Percentiles rank a stretch among this genome's conserved stretches.
Evolutionary conservation across 352 stramenopile genomes (phyloP).

Genomic region (Hyaloperonospora brassicae): DNA sequence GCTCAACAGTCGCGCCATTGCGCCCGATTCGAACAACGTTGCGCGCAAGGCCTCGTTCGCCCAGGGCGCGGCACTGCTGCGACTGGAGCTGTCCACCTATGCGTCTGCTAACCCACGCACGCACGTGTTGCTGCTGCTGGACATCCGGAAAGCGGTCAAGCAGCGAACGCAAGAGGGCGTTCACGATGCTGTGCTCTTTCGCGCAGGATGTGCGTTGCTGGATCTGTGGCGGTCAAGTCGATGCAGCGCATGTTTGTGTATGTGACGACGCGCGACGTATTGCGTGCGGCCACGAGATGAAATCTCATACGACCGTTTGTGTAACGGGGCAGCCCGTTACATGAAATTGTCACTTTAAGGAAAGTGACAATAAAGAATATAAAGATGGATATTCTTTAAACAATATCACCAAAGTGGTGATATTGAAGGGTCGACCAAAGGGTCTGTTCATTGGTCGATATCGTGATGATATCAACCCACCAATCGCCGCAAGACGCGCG

Average conservation of each 20-base stretch:
- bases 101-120: conserved; percentile 21
- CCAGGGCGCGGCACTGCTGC: conserved; percentile 57
- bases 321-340: no score
- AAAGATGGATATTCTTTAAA: no score
- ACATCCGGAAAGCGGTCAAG: conserved; percentile 45
- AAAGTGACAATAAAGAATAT: no score
- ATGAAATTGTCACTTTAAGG: no score
- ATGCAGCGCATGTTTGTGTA: conserved; percentile 77
- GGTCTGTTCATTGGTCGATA: no score
- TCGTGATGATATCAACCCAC: no score
- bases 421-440: no score
- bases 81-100: conserved; percentile 59
- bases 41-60: conserved; percentile 67
- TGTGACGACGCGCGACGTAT: conserved; percentile 53
- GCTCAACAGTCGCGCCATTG: conserved; percentile 43
- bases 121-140: conserved; percentile 32
- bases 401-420: no score
- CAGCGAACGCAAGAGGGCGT: conserved; percentile 38
- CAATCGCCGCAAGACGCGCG: no score
- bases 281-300: conserved; percentile 70
- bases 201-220: conserved; percentile 49
- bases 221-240: conserved; percentile 29
- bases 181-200: conserved; percentile 67
- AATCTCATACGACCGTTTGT: conserved; percentile 69
- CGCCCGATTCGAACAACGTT: conserved; percentile 74